Conservation (phyloP, 2,329 filamentous ascomycete genomes). For the Chrysoporthe cubensis region DNA sequence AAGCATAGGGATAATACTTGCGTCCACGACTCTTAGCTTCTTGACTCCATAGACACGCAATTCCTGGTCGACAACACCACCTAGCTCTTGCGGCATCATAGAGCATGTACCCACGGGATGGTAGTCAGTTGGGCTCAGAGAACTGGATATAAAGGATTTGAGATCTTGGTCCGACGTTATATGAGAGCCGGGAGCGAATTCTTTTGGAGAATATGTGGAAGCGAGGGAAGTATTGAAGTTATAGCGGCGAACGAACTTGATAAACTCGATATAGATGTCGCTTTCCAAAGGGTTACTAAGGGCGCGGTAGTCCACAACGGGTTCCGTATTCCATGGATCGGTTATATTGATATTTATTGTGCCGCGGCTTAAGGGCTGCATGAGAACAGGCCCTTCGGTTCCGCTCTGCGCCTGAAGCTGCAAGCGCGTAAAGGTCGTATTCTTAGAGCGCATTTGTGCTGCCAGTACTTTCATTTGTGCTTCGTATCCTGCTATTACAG, state of each 20-base stretch:
- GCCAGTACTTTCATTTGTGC: constrained; percentile 45
- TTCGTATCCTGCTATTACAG: constrained; percentile 42
- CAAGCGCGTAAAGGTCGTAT: constrained; percentile 40
- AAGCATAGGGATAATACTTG: no score
- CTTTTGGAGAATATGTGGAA: constrained; percentile 38
- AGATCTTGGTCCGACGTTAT: constrained; percentile 41
- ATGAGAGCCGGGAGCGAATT: constrained; percentile 38
- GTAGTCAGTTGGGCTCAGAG: constrained; percentile 36
- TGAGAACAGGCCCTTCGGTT: constrained; percentile 11
- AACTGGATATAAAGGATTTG: constrained; percentile 29
- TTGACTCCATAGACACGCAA: constrained; percentile 36
- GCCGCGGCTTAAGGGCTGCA: constrained; percentile 39
- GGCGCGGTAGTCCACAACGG: constrained; percentile 44
- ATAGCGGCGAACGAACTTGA: constrained; percentile 42
- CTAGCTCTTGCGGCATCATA: constrained; percentile 45
- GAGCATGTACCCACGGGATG: constrained; percentile 45
- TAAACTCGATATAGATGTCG: constrained; percentile 42
- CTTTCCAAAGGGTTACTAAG: constrained; percentile 45
- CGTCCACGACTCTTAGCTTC: no score
- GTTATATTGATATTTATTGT: constrained; percentile 44
- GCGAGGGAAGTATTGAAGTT: constrained; percentile 43
- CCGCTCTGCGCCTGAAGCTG: constrained; percentile 35
- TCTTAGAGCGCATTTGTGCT: constrained; percentile 38
- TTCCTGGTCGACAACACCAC: constrained; percentile 45
- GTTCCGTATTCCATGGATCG: constrained; percentile 41